These are phyloP conservation scores for Ilex aquifolium DNA, from an alignment of 257 asterid species.

Conservation along the genomic window DNA sequence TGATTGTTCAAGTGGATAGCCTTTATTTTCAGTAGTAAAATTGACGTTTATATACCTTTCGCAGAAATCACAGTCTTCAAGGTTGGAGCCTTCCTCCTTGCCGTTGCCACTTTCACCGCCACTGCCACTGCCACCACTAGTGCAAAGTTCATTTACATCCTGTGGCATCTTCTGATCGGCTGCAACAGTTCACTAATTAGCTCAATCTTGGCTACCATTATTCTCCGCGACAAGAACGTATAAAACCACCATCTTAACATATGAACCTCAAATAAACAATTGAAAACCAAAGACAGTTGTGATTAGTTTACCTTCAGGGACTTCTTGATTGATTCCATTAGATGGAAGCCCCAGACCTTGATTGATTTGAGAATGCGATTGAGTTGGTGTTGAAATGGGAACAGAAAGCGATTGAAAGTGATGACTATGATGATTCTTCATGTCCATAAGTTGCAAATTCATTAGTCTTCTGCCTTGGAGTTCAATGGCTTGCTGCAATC, in stretches of 20 bases:
- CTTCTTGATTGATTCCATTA: constrained; percentile 33
- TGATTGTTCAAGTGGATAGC: background rate
- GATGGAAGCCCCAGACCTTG: constrained; percentile 28
- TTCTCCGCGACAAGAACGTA: constrained; percentile 25
- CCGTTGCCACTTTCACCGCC: constrained; percentile 20
- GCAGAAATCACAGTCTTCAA: constrained; percentile 31
- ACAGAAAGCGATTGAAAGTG: constrained; percentile 30
- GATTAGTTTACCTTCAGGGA: constrained; percentile 41
- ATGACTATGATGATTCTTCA: constrained; percentile 32
- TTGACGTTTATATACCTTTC: constrained; percentile 40
- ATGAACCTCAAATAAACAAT: background rate
- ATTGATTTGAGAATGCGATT: constrained; percentile 38
- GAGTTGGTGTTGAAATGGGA: constrained; percentile 38
- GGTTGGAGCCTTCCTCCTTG: constrained; percentile 30
- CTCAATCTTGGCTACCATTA: constrained; percentile 25
- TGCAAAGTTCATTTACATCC: constrained; percentile 27
- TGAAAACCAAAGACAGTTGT: background rate
- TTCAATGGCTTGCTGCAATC: constrained; percentile 72
- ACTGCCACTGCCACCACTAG: constrained; percentile 12
- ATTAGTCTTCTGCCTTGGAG: constrained; percentile 72
- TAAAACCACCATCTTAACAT: background rate
- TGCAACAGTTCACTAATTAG: constrained; percentile 19
- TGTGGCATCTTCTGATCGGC: constrained; percentile 25
- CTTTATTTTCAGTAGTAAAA: background rate
- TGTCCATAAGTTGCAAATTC: constrained; percentile 69